Conservation (phyloP, 306 rosid genomes). For the Macrotyloma uniflorum region DNA sequence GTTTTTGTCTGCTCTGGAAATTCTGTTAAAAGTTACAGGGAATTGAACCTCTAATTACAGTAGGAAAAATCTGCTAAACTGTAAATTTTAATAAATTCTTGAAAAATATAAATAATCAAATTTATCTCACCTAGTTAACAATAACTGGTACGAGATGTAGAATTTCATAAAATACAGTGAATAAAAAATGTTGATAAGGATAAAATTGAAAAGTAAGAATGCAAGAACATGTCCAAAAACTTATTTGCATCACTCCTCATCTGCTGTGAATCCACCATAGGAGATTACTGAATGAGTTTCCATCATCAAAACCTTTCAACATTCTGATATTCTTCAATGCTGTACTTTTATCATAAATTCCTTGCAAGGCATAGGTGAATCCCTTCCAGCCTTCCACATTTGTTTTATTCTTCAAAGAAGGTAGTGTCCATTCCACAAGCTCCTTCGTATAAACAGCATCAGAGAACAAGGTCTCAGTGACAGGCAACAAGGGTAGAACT, state of each 20-base stretch:
- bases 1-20: not conserved
- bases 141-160: not conserved
- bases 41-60: constrained; percentile 1
- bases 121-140: not conserved
- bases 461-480: constrained; percentile 67
- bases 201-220: not conserved
- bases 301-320: constrained; percentile 79
- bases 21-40: not conserved
- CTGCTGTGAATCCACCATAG: constrained; percentile 94
- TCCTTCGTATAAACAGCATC: constrained; percentile 63
- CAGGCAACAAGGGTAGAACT: constrained; percentile 74
- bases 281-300: constrained; percentile 77
- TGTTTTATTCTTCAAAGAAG: constrained; percentile 67
- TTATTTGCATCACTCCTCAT: constrained; percentile 27
- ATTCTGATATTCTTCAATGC: constrained; percentile 61
- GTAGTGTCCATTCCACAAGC: constrained; percentile 79
- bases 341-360: constrained; percentile 57
- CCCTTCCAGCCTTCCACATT: constrained; percentile 93
- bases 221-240: not conserved
- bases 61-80: not conserved
- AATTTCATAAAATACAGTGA: constrained; percentile 5
- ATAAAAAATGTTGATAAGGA: not conserved
- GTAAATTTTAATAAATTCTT: not conserved
- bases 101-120: not conserved
- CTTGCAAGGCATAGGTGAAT: constrained; percentile 75